phyloP scores from a whole-genome alignment of 1,284 basidiomycete genomes.

The Golubevia pallescens region DNA sequence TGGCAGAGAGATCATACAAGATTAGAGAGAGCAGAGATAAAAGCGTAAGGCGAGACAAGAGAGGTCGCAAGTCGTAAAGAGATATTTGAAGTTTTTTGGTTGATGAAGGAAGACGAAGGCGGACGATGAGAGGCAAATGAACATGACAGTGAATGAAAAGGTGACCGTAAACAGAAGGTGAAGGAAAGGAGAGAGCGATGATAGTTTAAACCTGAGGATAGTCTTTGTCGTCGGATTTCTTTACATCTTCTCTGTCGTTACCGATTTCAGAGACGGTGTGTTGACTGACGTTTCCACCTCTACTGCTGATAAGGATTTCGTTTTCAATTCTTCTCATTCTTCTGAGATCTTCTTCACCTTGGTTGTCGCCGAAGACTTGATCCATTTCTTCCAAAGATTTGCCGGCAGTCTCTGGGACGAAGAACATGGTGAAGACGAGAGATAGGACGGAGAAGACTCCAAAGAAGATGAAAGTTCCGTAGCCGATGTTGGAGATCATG shows the following conservation, averaged over 20 bases:
- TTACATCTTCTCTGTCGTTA: background rate
- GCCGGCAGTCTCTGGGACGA: constrained; percentile 29
- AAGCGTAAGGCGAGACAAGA: too few species aligned
- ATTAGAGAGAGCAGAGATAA: too few species aligned
- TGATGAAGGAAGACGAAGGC: too few species aligned
- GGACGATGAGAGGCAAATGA: too few species aligned
- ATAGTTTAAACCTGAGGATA: too few species aligned
- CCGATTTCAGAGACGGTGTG: background rate
- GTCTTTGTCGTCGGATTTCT: too few species aligned
- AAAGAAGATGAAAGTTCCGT: constrained; percentile 27
- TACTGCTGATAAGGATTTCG: background rate
- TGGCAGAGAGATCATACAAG: too few species aligned
- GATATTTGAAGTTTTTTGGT: too few species aligned
- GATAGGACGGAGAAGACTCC: constrained; percentile 15
- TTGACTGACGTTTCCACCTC: background rate
- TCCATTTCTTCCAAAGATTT: constrained; percentile 16
- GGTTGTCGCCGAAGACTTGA: constrained; percentile 11
- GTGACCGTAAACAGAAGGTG: too few species aligned
- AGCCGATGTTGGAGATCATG: background rate
- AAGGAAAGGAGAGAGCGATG: too few species aligned
- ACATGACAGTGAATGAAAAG: too few species aligned
- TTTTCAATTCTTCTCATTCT: background rate
- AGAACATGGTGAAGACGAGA: constrained; percentile 15
- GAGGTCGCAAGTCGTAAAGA: too few species aligned
- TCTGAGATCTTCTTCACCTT: background rate